Evolutionary conservation across 108 stramenopile species (phyloP), one percentile per base, ranked within the genome.

Genomic region (Cyclotella cryptica): DNA sequence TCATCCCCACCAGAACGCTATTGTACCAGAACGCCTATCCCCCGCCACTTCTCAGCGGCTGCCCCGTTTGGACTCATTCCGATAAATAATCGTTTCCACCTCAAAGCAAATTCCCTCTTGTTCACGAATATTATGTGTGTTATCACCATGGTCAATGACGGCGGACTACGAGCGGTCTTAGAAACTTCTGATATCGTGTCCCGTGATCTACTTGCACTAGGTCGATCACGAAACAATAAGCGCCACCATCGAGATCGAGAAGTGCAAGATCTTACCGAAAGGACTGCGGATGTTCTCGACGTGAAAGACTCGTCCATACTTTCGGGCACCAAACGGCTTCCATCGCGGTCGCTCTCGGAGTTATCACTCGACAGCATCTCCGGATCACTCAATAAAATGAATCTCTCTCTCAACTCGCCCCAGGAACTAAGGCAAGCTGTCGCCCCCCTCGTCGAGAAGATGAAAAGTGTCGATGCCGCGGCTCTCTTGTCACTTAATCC

Each of bases 381-480:
- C 43, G 35, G n/a, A 24, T 43, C 40, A 8, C 40, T 18, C 47
- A 42, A 41, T 15, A 66, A 61, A 64, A 71, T 81, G 53, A 64
- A 81, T 40, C 62, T 81, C 9, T 69, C 74, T 24, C 66, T 64
- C 11, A 30, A 69, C 29, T 66, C 80, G 21, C 39, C 74, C 5
- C 67, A 59, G 17, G 71, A 72, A 63, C 35, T 83, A 9, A 72
- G 67, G 66, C 41, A 27, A 55, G 46, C 46, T 4, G 64, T 77
- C 17, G 6, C 71, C 24, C 88, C 88, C 12, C 66, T 90, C 29
- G 67, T 83, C 10, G 53, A 72, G 55, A 83, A 77, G 1, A 67
- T 91, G 49, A 66, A 85, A 69, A 59, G 49, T 3, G 42, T 91
- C 17, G 88, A 91, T 80, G 88, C 90, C 10, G 69, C 77, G 3